Conservation (phyloP, 106 monocot species). For the Gastrodia elata region DNA sequence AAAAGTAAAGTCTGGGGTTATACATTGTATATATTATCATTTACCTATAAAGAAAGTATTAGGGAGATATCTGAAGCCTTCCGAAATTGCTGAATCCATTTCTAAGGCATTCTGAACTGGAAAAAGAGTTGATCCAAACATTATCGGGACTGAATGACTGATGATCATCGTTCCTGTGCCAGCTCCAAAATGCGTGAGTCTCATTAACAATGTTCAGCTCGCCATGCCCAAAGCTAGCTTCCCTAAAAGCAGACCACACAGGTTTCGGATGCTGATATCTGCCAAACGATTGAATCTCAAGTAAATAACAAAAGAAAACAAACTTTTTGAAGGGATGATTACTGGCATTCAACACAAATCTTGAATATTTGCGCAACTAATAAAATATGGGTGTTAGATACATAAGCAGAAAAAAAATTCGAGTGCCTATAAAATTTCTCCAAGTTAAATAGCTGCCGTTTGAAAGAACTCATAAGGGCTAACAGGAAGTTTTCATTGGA, state of each 20-base stretch:
- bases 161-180: conserved; percentile 95
- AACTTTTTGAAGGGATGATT: too few species aligned
- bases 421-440: too few species aligned
- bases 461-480: background rate
- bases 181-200: conserved; percentile 84
- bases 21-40: too few species aligned
- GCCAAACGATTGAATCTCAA: background rate
- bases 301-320: too few species aligned
- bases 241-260: conserved; percentile 79
- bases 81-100: background rate
- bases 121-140: conserved; percentile 81
- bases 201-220: conserved; percentile 66
- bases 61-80: background rate
- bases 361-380: too few species aligned
- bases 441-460: too few species aligned
- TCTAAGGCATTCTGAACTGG: conserved; percentile 38
- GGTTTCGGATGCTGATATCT: conserved; percentile 83
- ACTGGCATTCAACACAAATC: too few species aligned
- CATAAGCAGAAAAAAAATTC: too few species aligned
- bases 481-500: background rate
- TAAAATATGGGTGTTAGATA: too few species aligned
- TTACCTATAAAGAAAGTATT: too few species aligned
- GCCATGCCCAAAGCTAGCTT: conserved; percentile 94
- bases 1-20: background rate
- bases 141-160: conserved; percentile 61